Evolutionary conservation across 2,329 filamentous ascomycete genomes (phyloP).

Genomic region (Xylaria sp.): DNA sequence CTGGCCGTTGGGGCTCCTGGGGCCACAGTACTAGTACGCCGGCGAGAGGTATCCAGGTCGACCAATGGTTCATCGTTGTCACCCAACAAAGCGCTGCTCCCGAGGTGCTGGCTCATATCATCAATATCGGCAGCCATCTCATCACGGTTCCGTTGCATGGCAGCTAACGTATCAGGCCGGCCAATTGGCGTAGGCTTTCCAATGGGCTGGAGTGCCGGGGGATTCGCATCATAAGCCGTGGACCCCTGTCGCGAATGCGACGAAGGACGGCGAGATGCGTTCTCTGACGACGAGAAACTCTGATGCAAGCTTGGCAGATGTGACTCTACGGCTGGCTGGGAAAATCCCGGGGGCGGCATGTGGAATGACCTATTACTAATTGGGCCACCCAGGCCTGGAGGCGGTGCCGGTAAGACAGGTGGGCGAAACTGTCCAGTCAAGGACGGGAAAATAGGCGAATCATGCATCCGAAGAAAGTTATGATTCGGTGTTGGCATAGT

Average conservation of each 20-base stretch:
- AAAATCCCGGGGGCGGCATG: slow-evolving; percentile 50
- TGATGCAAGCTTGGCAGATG: slow-evolving; percentile 36
- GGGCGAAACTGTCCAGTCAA: slow-evolving; percentile 40
- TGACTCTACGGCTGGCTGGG: slow-evolving; percentile 37
- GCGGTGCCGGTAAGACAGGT: slow-evolving; percentile 43
- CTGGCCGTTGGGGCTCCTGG: slow-evolving; percentile 39
- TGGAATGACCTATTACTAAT: slow-evolving; percentile 41
- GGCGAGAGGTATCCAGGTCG: slow-evolving; percentile 36
- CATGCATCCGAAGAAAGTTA: slow-evolving; percentile 37
- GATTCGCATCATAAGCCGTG: slow-evolving; percentile 45
- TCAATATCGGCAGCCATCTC: slow-evolving; percentile 55
- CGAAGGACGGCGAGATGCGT: slow-evolving; percentile 36
- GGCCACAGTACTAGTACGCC: slow-evolving; percentile 42
- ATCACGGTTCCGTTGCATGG: slow-evolving; percentile 41
- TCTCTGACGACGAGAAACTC: slow-evolving; percentile 33
- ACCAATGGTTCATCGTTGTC: slow-evolving; percentile 59
- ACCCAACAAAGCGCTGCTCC: slow-evolving; percentile 81
- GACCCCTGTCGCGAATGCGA: slow-evolving; percentile 74
- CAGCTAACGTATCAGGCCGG: slow-evolving; percentile 68
- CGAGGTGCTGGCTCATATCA: slow-evolving; percentile 71
- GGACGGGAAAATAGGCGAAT: slow-evolving; percentile 40
- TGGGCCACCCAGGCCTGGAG: slow-evolving; percentile 47
- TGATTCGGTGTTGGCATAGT: slow-evolving; percentile 54
- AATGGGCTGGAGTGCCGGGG: slow-evolving; percentile 59
- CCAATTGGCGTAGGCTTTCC: slow-evolving; percentile 82